Evolutionary conservation across 345 rosid species (phyloP).

Genomic region (Eucalyptus pumila): DNA sequence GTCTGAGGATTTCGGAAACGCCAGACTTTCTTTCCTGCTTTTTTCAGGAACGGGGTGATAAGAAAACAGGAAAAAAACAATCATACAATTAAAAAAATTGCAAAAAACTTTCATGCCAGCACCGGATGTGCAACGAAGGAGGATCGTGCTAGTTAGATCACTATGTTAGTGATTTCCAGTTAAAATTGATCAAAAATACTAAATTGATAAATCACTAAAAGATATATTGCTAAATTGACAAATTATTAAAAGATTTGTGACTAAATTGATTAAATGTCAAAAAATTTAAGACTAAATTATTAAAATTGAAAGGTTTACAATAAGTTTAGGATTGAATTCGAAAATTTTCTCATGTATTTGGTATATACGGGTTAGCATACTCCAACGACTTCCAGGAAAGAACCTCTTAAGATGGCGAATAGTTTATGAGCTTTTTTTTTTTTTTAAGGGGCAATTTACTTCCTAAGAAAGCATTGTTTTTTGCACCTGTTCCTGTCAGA

Average conservation of each 20-base stretch:
- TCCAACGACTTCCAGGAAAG: rapidly evolving
- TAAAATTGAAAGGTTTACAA: no score
- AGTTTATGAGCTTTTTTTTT: neutral
- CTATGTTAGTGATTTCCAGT: rapidly evolving
- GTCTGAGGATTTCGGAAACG: no score
- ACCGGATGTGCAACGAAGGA: rapidly evolving
- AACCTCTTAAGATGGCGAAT: neutral
- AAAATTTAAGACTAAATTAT: rapidly evolving
- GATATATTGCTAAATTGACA: rapidly evolving
- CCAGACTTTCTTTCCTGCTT: no score
- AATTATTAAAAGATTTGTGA: no score
- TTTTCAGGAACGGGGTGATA: no score
- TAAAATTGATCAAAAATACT: no score
- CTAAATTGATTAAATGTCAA: rapidly evolving
- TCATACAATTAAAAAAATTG: no score
- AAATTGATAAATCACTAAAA: rapidly evolving
- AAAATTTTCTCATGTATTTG: neutral
- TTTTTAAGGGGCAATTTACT: neutral
- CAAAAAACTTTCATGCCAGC: no score
- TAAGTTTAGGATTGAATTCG: no score
- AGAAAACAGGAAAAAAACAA: no score
- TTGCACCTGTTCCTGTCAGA: neutral
- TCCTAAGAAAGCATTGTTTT: neutral
- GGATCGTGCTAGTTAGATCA: rapidly evolving
- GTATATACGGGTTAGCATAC: neutral